These are phyloP conservation scores for Ilex asprella DNA, from an alignment of 257 asterid genomes.

Conservation along the genomic window DNA sequence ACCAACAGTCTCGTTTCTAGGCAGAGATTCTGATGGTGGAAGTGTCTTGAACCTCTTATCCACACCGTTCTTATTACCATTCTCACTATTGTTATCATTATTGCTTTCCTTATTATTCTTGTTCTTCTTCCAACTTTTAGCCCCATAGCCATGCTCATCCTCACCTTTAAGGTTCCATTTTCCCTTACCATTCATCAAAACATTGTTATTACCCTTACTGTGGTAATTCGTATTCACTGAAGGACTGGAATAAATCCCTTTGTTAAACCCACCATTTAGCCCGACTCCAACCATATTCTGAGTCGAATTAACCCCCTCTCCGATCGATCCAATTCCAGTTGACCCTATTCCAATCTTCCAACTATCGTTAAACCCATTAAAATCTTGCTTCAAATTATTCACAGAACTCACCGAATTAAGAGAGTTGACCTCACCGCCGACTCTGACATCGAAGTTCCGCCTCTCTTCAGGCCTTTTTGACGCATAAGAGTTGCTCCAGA, in stretches of 20 bases:
- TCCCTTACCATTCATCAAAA: no score
- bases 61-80: not conserved
- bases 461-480: not conserved
- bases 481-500: not conserved
- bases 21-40: not conserved
- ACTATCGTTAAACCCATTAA: not conserved
- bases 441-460: not conserved
- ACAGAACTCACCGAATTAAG: not conserved
- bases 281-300: not conserved
- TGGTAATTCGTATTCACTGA: not conserved
- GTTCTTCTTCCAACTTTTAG: not conserved
- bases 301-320: not conserved
- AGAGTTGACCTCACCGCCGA: not conserved
- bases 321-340: not conserved
- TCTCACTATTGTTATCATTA: not conserved
- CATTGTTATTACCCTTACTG: no score
- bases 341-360: not conserved
- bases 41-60: not conserved
- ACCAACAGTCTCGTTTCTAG: not conserved
- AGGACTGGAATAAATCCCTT: not conserved
- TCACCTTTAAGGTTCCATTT: no score
- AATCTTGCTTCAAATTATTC: not conserved
- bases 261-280: not conserved
- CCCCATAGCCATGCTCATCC: not conserved
- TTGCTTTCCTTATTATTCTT: not conserved